These are phyloP conservation scores for Trichoderma asperellum DNA, from an alignment of 2,329 filamentous ascomycete species.

Conservation along the genomic window DNA sequence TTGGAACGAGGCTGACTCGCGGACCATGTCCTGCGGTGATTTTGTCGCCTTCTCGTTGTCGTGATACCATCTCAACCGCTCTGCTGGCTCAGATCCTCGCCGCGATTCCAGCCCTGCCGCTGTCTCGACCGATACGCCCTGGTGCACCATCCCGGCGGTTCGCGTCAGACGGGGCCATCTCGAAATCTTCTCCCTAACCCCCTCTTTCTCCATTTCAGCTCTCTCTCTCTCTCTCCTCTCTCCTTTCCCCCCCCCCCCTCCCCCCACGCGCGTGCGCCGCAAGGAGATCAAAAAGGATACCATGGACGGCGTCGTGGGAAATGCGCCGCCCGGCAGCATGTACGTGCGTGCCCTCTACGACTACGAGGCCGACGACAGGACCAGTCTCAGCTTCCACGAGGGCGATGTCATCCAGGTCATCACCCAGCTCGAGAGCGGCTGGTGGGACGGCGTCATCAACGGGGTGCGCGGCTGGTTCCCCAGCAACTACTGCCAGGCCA, in stretches of 20 bases:
- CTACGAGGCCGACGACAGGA: constrained; percentile 96
- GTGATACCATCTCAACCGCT: constrained; percentile 35
- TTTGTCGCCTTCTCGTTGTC: constrained; percentile 35
- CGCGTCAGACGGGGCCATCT: constrained; percentile 2
- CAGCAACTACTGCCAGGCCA: constrained; percentile 95
- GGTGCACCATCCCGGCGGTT: constrained; percentile 2
- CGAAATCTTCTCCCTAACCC: constrained; percentile 31
- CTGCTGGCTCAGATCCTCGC: constrained; percentile 40
- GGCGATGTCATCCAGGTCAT: constrained; percentile 98
- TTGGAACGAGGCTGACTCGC: constrained; percentile 39
- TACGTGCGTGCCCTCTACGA: constrained; percentile 97
- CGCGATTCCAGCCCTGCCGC: constrained; percentile 38
- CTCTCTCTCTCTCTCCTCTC: constrained; percentile 31
- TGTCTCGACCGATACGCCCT: constrained; percentile 24
- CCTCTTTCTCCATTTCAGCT: background rate
- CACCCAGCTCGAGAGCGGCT: constrained; percentile 95
- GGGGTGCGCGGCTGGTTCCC: constrained; percentile 98
- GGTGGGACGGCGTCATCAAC: constrained; percentile 99
- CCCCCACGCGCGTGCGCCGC: constrained; percentile 27
- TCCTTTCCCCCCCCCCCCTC: constrained; percentile 32
- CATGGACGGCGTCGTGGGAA: constrained; percentile 66
- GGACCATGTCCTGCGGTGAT: constrained; percentile 44
- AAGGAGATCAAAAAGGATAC: constrained; percentile 14
- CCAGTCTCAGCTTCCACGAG: constrained; percentile 93
- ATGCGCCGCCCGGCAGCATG: constrained; percentile 69